Evolutionary conservation across 208 protist genomes (phyloP), one percentile per base, ranked within the genome.

Genomic region (Crithidia expoeki): DNA sequence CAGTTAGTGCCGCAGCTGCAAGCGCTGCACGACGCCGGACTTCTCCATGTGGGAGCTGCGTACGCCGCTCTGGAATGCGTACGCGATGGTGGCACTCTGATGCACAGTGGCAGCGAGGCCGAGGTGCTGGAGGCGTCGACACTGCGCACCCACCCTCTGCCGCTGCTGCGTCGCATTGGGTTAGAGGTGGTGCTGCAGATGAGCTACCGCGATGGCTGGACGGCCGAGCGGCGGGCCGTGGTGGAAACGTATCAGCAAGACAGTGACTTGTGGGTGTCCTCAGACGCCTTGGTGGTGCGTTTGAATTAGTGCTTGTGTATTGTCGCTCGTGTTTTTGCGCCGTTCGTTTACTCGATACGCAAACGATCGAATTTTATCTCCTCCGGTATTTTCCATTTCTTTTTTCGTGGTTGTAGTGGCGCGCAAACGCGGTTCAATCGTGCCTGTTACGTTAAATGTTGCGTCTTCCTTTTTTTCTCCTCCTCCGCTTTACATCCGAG

Each of bases 251-350:
- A 81, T 51, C 16, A 23, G 21, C 19, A 27, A 0, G 75, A 81
- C 42, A 23, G 12, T 7, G 68, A 81, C 33, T 9, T 60, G 46
- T 81, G 69, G 62, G 75, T 81, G 27, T 74, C 61, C n/a, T 63
- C 60, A 0, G 55, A 70, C 21, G 75, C 75, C 12, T 25, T 33
- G n/a, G n/a, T 75, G 10, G 64, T 64, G 6, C 46, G 42, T 9
- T 60, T 70, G 40, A 17, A 7, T 0, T 61, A 19, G 42, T 34
- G 14, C 32, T 38, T 50, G 36, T 53, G 33, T 70, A 40, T 49
- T 64, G 4, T 66, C 6, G 4, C 6, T 42, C 14, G 25, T 52
- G 23, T n/a, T 23, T n/a, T n/a, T n/a, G n/a, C n/a, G n/a, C n/a
- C n/a, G n/a, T n/a, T n/a, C n/a, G n/a, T n/a, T n/a, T n/a, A n/a